Evolutionary conservation across 1,284 basidiomycete genomes (phyloP).

Genomic region (Schizophyllum amplum): DNA sequence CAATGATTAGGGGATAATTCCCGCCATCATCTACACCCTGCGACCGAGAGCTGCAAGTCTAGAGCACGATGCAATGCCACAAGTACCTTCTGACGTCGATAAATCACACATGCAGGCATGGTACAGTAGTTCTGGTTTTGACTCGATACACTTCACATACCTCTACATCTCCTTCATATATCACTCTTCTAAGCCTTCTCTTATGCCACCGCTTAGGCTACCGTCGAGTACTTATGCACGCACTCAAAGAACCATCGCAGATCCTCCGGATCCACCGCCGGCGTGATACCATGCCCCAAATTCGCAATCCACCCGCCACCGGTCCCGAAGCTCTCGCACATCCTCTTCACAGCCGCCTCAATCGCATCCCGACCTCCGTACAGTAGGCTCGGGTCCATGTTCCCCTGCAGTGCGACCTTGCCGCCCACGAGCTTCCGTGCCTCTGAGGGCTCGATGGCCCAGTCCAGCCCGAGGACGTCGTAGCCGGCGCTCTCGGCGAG

Average conservation of each 20-base stretch:
- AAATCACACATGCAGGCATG: too few relatives aligned
- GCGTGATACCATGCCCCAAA: constrained; percentile 94
- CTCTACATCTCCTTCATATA: too few relatives aligned
- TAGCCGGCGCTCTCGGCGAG: constrained; percentile 62
- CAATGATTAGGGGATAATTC: too few relatives aligned
- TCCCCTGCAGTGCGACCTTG: constrained; percentile 84
- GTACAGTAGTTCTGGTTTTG: too few relatives aligned
- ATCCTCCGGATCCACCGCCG: constrained; percentile 91
- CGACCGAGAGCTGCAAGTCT: too few relatives aligned
- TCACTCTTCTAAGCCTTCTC: too few relatives aligned
- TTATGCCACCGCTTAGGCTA: too few relatives aligned
- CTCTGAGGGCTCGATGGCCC: constrained; percentile 72
- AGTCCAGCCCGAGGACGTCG: constrained; percentile 85
- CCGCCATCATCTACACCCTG: too few relatives aligned
- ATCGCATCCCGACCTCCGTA: constrained; percentile 88
- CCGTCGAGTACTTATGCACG: constrained; percentile 73
- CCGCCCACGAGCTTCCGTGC: constrained; percentile 55
- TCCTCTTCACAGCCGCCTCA: constrained; percentile 77
- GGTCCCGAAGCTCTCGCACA: constrained; percentile 72
- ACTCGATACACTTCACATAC: too few relatives aligned
- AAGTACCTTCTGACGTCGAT: too few relatives aligned
- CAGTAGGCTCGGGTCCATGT: constrained; percentile 86
- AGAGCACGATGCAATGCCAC: too few relatives aligned
- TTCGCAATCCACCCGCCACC: constrained; percentile 84
- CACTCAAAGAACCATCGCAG: constrained; percentile 87